Evolutionary conservation across 345 rosid genomes (phyloP).

Genomic region (Noccaea bulbosa): DNA sequence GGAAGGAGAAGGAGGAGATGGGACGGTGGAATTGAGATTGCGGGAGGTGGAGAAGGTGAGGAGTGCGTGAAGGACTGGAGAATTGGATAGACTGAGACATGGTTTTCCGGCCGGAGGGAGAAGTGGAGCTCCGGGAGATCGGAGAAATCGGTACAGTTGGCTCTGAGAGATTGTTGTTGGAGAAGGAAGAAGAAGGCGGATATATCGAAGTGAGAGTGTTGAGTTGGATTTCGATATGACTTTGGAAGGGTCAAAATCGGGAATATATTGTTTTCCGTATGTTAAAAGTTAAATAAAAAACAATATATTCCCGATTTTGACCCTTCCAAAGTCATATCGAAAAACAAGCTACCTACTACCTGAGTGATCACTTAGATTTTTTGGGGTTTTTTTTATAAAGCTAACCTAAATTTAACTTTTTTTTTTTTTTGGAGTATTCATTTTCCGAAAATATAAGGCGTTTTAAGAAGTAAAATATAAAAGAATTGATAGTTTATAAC

Average conservation of each 20-base stretch:
- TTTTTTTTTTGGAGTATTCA: no score
- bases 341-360: no score
- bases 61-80: slow-evolving; percentile 52
- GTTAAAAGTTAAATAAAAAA: neutral
- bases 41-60: slow-evolving; percentile 46
- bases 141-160: slow-evolving; percentile 28
- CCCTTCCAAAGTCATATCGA: neutral
- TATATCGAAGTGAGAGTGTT: slow-evolving; percentile 33
- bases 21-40: slow-evolving; percentile 42
- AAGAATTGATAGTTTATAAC: no score
- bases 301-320: neutral
- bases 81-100: slow-evolving; percentile 79
- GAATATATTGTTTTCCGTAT: neutral
- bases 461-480: no score
- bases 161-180: slow-evolving; percentile 4
- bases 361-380: no score
- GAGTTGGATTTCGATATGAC: slow-evolving; percentile 19
- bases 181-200: slow-evolving; percentile 39
- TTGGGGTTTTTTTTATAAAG: no score
- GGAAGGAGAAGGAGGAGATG: slow-evolving; percentile 45
- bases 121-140: neutral
- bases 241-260: neutral
- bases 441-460: no score
- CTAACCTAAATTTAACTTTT: no score
- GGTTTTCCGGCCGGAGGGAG: slow-evolving; percentile 33